A percentile compares a stretch with the other conserved stretches of the same genome.
phyloP scores from a whole-genome alignment of 108 stramenopile genomes.

The Pseudonitzschia delicatissima region DNA sequence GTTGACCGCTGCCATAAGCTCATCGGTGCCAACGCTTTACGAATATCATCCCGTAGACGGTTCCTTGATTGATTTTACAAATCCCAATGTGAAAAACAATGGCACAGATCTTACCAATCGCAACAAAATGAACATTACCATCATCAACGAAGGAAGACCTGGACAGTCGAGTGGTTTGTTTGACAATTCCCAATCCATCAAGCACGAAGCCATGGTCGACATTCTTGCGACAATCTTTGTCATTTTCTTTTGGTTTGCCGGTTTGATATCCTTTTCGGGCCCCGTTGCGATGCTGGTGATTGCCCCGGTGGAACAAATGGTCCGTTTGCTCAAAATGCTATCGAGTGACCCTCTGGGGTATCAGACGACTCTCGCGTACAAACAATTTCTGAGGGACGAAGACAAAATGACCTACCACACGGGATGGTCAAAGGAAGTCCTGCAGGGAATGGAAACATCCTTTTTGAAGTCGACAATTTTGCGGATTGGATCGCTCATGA shows the following conservation, averaged over 20 bases:
- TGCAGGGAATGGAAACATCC: slow-evolving; percentile 64
- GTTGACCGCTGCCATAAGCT: slow-evolving; percentile 46
- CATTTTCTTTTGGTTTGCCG: slow-evolving; percentile 63
- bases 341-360: slow-evolving; percentile 77
- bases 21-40: slow-evolving; percentile 53
- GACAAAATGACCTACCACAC: slow-evolving; percentile 38
- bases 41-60: slow-evolving; percentile 29
- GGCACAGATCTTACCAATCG: slow-evolving; percentile 31
- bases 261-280: slow-evolving; percentile 58
- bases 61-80: not conserved
- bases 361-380: slow-evolving; percentile 49
- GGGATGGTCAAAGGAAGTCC: slow-evolving; percentile 58
- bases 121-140: slow-evolving; percentile 42
- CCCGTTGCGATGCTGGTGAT: slow-evolving; percentile 61
- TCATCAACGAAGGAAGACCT: slow-evolving; percentile 21
- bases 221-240: slow-evolving; percentile 49
- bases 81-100: not conserved
- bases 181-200: not conserved
- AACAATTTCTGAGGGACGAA: slow-evolving; percentile 49
- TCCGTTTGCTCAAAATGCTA: slow-evolving; percentile 57
- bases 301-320: slow-evolving; percentile 76
- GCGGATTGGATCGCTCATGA: slow-evolving; percentile 87
- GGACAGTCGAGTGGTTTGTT: slow-evolving; percentile 20
- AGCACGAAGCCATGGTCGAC: slow-evolving; percentile 30
- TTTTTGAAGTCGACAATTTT: slow-evolving; percentile 83